A percentile compares a stretch with the other conserved stretches of the same genome.
Evolutionary conservation across 768 basidiomycete genomes (phyloP).

Genomic region (Tulasnella sp.): DNA sequence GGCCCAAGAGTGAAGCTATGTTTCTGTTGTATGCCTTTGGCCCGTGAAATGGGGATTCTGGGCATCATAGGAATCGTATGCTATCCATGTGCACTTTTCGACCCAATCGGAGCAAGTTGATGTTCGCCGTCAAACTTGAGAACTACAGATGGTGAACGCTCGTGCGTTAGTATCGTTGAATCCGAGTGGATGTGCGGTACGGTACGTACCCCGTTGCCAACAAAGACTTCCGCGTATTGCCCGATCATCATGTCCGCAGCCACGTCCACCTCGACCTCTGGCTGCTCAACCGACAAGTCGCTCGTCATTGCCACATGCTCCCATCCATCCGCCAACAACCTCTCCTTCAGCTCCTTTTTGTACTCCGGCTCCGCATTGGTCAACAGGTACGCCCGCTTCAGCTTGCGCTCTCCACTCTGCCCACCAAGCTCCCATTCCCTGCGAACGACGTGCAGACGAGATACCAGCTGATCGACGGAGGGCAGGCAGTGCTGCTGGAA

Average conservation of each 20-base stretch:
- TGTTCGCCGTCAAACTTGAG: slow-evolving; percentile 35
- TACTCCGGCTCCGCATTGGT: slow-evolving; percentile 57
- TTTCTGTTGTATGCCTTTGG: too few relatives aligned
- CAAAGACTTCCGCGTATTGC: slow-evolving; percentile 59
- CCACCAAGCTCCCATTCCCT: slow-evolving; percentile 42
- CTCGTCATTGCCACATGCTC: slow-evolving; percentile 51
- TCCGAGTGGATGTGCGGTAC: background rate
- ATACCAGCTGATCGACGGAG: slow-evolving; percentile 49
- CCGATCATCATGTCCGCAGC: slow-evolving; percentile 67
- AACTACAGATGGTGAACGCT: slow-evolving; percentile 9
- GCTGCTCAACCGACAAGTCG: slow-evolving; percentile 50
- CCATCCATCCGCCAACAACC: slow-evolving; percentile 56
- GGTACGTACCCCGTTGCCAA: slow-evolving; percentile 61
- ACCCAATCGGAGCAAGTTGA: slow-evolving; percentile 34
- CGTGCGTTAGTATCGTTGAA: background rate
- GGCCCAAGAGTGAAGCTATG: background rate
- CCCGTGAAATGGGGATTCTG: background rate
- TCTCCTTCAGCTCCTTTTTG: slow-evolving; percentile 47
- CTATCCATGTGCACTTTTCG: slow-evolving; percentile 30
- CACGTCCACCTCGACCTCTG: slow-evolving; percentile 54
- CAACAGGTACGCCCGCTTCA: slow-evolving; percentile 56
- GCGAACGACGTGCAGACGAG: slow-evolving; percentile 46
- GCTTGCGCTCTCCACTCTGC: slow-evolving; percentile 11
- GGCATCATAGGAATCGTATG: slow-evolving; percentile 33
- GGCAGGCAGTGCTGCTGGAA: slow-evolving; percentile 57